These are phyloP conservation scores for Trichoderma asperellum DNA, from an alignment of 2,329 filamentous ascomycete species.

Conservation along the genomic window DNA sequence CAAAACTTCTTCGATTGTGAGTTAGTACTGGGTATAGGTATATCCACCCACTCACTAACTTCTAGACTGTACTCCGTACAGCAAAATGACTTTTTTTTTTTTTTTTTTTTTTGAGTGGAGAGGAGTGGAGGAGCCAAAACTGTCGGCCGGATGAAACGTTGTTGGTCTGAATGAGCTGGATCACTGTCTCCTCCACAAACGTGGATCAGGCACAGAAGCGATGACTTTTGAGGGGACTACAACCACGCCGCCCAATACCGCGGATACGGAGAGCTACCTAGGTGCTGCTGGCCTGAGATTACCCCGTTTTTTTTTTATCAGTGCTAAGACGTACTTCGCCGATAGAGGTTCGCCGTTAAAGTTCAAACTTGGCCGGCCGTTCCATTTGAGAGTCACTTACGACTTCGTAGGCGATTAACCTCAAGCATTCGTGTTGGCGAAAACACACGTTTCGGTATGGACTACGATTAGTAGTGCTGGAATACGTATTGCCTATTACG, in stretches of 20 bases:
- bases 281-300: neutral
- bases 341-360: constrained; percentile 6
- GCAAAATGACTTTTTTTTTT: neutral
- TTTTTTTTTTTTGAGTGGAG: constrained; percentile 2
- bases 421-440: neutral
- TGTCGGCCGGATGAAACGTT: constrained; percentile 23
- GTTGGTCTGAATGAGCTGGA: constrained; percentile 17
- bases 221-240: neutral
- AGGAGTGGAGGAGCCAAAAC: constrained; percentile 10
- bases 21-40: neutral
- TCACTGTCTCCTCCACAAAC: constrained; percentile 19
- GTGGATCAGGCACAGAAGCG: constrained; percentile 25
- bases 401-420: neutral
- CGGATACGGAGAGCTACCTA: constrained; percentile 11
- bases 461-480: neutral
- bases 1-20: constrained; percentile 14
- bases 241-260: neutral
- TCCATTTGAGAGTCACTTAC: neutral
- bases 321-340: neutral
- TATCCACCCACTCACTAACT: constrained; percentile 20
- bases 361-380: neutral
- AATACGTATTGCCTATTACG: neutral
- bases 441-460: neutral
- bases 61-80: constrained; percentile 22
- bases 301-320: neutral